Base-by-base conservation (phyloP, 202 grass and related monocot genomes). In the Digitaria exilis region DNA sequence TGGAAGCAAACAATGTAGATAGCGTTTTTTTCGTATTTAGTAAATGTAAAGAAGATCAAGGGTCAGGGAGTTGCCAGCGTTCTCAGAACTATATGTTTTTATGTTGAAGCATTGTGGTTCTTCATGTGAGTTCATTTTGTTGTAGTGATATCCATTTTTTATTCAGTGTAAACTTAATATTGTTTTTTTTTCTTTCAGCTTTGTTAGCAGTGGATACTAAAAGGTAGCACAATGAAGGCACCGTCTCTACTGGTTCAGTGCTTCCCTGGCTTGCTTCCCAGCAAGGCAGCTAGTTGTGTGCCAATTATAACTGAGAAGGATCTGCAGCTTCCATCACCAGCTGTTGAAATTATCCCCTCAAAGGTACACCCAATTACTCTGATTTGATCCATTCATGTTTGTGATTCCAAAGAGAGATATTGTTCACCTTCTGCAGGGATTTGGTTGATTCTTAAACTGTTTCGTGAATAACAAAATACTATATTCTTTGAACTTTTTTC, bases 261-360 rank as follows among this genome's bases (percentile, higher is more conserved):
- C 80, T 98, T 95, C 64, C 90, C 92, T 71, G 90, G 71, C 76
- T 88, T 94, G 66, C 35, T 88, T 81, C 89, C 90, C 71, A 88
- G 80, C 87, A 98, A 89, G 80, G 9, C 88, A 29, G 65, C 66
- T 59, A 87, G 88, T 37, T 84, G 82, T 61, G 90, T 88, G 76
- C 88, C 96, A 5, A 82, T 95, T 80, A 71, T 93, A 81, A 71
- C 93, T 10, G 96, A 98, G 73, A 95, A 71, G 79, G 93, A 98
- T 92, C 81, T 87, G 29, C 91, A 82, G 51, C 80, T 93, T 70
- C 85, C 93, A 62, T 98, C 96, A 26, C 96, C 91, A 55, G 91
- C 93, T 82, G 90, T 98, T 77, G 96, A 98, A 80, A 91, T 98
- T 74, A 76, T 98, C 43, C 91, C 91, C 76, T 89, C 96, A 73